These are phyloP conservation scores for Diaporthe citri DNA, from an alignment of 2,329 filamentous ascomycete genomes.

Conservation along the genomic window DNA sequence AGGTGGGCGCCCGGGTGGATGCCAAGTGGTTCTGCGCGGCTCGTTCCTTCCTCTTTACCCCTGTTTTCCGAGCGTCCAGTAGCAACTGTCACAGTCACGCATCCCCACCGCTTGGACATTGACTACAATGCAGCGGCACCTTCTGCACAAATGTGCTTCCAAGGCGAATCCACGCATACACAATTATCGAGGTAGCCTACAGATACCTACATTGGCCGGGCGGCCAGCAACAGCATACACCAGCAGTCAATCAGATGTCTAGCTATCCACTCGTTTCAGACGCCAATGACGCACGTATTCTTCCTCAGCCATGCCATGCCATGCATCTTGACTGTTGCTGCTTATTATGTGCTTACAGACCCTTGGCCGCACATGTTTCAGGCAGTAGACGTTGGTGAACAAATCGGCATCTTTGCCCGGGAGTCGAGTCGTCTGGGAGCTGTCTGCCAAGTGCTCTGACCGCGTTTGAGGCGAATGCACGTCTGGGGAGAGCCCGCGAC, in stretches of 20 bases:
- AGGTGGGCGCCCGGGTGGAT: slow-evolving; percentile 10
- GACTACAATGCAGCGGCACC: neutral
- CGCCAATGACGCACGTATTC: neutral
- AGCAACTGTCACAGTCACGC: neutral
- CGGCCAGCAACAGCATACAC: neutral
- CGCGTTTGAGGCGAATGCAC: slow-evolving; percentile 21
- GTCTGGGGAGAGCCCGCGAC: neutral
- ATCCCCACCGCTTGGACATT: neutral
- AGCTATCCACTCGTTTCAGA: neutral
- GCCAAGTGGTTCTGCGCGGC: slow-evolving; percentile 12
- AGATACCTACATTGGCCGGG: too few relatives aligned
- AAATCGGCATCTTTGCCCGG: slow-evolving; percentile 14
- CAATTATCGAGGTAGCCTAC: too few relatives aligned
- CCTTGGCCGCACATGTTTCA: slow-evolving; percentile 23
- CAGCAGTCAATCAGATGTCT: neutral
- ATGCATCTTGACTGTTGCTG: neutral
- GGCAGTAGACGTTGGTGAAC: neutral
- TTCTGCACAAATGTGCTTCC: too few relatives aligned
- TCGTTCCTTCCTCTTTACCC: slow-evolving; percentile 25
- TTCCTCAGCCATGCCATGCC: slow-evolving; percentile 8
- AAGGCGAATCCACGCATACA: too few relatives aligned
- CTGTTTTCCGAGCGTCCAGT: neutral
- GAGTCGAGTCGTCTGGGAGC: slow-evolving; percentile 6
- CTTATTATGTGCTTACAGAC: slow-evolving; percentile 1
- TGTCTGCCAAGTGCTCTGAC: slow-evolving; percentile 27